Conservation (phyloP, 2,329 filamentous ascomycete species). For the Fusarium napiforme region DNA sequence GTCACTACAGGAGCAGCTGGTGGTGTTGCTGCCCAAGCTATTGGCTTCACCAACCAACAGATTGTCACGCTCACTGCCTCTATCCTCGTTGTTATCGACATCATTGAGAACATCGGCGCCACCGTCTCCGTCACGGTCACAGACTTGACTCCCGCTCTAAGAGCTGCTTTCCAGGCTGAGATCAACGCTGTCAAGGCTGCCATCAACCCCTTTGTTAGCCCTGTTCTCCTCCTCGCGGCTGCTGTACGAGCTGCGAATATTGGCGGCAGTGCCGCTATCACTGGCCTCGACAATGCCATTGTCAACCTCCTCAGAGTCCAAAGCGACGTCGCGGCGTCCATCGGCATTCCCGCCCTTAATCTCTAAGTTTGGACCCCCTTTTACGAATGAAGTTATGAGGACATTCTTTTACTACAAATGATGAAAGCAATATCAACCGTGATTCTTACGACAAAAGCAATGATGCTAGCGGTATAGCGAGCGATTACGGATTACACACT, state of each 20-base stretch:
- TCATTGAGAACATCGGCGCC: background rate
- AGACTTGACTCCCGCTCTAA: background rate
- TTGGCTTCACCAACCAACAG: constrained; percentile 1
- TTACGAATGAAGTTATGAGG: background rate
- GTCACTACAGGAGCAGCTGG: constrained; percentile 26
- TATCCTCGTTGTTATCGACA: background rate
- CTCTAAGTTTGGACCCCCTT: background rate
- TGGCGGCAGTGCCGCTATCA: background rate
- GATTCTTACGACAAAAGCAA: background rate
- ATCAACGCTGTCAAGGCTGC: background rate
- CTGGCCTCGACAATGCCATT: background rate
- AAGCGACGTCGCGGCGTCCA: fast-evolving
- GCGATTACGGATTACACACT: background rate
- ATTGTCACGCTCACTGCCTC: background rate
- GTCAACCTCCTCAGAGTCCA: background rate
- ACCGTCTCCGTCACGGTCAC: background rate
- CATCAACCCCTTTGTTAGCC: constrained; percentile 13
- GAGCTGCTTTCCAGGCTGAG: constrained; percentile 1
- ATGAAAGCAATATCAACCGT: background rate
- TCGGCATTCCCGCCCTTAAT: background rate
- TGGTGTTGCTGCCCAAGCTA: background rate
- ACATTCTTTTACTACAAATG: background rate
- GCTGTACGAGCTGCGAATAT: background rate
- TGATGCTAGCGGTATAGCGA: background rate
- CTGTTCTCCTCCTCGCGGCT: background rate